These are phyloP conservation scores for Neofusicoccum parvum DNA, from an alignment of 2,329 filamentous ascomycete genomes.

Conservation along the genomic window DNA sequence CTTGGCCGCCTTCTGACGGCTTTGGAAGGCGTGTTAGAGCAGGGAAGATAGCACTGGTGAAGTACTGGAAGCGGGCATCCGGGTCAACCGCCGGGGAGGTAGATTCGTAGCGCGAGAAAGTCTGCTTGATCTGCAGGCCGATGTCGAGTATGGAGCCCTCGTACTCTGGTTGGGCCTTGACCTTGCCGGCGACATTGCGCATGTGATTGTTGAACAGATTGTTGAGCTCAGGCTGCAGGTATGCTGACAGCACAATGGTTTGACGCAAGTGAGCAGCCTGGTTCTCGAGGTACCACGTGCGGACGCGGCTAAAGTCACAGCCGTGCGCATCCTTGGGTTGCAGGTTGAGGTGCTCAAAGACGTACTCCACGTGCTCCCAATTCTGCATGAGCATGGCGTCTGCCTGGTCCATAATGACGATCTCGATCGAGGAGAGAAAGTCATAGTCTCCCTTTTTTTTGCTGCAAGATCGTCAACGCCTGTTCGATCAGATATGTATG, in stretches of 20 bases:
- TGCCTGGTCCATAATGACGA: slow-evolving; percentile 87
- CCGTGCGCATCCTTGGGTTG: slow-evolving; percentile 88
- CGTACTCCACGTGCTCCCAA: slow-evolving; percentile 92
- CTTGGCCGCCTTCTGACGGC: slow-evolving; percentile 55
- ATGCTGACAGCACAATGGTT: slow-evolving; percentile 78
- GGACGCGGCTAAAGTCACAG: slow-evolving; percentile 89
- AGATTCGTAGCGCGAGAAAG: slow-evolving; percentile 83
- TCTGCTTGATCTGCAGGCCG: slow-evolving; percentile 75
- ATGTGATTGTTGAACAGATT: slow-evolving; percentile 75
- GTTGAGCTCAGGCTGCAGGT: slow-evolving; percentile 86
- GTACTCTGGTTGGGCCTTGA: slow-evolving; percentile 70
- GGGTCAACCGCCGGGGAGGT: slow-evolving; percentile 73
- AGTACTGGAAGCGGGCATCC: slow-evolving; percentile 88
- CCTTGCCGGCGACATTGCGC: slow-evolving; percentile 78
- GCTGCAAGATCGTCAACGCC: slow-evolving; percentile 31
- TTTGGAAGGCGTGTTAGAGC: slow-evolving; percentile 69
- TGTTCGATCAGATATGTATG: slow-evolving; percentile 34
- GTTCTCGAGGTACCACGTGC: slow-evolving; percentile 90
- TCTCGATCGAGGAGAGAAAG: slow-evolving; percentile 90
- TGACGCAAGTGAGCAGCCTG: slow-evolving; percentile 81
- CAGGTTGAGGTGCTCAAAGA: slow-evolving; percentile 88
- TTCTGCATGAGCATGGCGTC: slow-evolving; percentile 97
- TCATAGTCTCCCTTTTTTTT: slow-evolving; percentile 74
- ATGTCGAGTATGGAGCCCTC: slow-evolving; percentile 73
- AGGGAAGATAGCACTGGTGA: slow-evolving; percentile 79